These are phyloP conservation scores for Monosporozyma servazzii DNA, from an alignment of 805 yeast genomes.

Conservation along the genomic window DNA sequence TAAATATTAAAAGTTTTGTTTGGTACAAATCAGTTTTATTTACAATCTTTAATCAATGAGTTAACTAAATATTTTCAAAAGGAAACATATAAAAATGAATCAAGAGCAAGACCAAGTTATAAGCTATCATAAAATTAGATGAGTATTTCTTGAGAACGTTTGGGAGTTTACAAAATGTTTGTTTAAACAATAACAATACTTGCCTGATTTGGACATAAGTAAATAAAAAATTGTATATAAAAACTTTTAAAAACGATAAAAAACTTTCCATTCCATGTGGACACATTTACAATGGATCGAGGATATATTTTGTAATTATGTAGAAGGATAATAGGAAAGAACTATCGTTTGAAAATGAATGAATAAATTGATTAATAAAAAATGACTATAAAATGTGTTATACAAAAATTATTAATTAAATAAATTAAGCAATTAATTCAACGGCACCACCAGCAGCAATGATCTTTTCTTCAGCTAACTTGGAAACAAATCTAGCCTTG, in stretches of 20 bases:
- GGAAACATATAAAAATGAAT: too few relatives aligned
- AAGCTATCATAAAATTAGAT: too few relatives aligned
- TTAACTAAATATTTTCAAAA: too few relatives aligned
- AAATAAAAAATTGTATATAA: background rate
- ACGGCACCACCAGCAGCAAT: constrained; percentile 99
- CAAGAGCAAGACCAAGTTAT: too few relatives aligned
- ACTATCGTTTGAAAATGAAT: background rate
- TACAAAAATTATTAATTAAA: constrained; percentile 6
- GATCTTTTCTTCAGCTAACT: constrained; percentile 99
- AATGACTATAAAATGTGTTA: constrained; percentile 1
- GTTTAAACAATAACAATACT: background rate
- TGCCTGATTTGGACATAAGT: background rate
- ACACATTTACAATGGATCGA: background rate
- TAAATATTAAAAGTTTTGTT: background rate
- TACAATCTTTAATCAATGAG: too few relatives aligned
- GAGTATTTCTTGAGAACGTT: too few relatives aligned
- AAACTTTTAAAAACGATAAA: background rate
- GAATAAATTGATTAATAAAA: background rate
- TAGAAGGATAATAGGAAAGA: background rate
- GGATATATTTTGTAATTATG: background rate
- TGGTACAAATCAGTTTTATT: background rate
- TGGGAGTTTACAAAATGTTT: background rate
- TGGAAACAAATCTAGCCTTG: constrained; percentile 98
- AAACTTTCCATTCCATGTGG: background rate
- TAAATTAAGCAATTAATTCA: constrained; percentile 88